Conservation (phyloP, 1,284 basidiomycete species). For the Cryptococcus floricola region DNA sequence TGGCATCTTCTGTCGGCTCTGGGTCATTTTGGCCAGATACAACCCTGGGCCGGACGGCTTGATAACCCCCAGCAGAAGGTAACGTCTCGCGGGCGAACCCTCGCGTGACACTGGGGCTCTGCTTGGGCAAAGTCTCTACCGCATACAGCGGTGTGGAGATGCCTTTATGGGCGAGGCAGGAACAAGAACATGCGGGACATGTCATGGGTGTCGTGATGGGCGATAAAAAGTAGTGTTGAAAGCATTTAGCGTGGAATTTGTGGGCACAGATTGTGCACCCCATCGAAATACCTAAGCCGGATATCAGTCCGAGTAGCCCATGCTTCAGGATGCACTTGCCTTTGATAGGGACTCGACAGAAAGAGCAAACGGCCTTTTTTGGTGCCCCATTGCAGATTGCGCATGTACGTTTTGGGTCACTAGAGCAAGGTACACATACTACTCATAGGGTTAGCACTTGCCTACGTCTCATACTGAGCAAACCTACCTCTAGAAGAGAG, state of each 20-base stretch:
- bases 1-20: background rate
- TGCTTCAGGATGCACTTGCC: conserved; percentile 52
- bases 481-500: background rate
- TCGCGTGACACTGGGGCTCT: conserved; percentile 6
- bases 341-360: conserved; percentile 73
- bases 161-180: conserved; percentile 24
- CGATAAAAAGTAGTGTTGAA: conserved; percentile 22
- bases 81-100: conserved; percentile 6
- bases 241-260: conserved; percentile 62
- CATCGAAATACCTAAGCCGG: conserved; percentile 60
- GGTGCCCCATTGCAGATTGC: conserved; percentile 53
- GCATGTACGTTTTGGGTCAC: conserved; percentile 47
- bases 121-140: conserved; percentile 4
- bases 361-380: conserved; percentile 58
- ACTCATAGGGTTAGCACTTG: background rate
- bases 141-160: conserved; percentile 19
- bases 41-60: background rate
- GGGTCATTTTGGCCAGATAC: background rate
- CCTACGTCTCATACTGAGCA: background rate
- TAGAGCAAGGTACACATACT: conserved; percentile 24
- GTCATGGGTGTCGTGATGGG: conserved; percentile 10
- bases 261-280: conserved; percentile 65
- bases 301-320: background rate
- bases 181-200: conserved; percentile 40
- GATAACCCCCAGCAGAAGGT: background rate